Evolutionary conservation across 225 moss, liverwort and hornwort genomes (phyloP).

Genomic region (Straminergon stramineum): DNA sequence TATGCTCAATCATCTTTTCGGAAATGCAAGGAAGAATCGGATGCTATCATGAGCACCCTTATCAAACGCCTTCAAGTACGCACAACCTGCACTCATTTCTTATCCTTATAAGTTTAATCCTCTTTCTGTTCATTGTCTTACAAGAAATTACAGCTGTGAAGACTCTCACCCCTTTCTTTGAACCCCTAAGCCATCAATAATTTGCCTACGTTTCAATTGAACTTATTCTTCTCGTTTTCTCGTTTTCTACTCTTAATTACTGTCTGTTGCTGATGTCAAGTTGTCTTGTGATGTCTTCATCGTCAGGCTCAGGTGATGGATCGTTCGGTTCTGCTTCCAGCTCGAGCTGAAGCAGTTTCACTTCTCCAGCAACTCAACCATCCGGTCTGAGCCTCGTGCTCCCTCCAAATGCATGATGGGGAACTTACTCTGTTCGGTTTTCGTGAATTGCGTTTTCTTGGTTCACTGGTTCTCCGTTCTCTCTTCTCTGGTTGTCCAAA

Average conservation of each 20-base stretch:
- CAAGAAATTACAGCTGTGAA: neutral
- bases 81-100: neutral
- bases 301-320: conserved; percentile 73
- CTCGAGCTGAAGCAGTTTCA: conserved; percentile 69
- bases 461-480: neutral
- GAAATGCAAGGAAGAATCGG: conserved; percentile 77
- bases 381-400: conserved; percentile 43
- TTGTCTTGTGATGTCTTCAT: neutral
- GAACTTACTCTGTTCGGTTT: neutral
- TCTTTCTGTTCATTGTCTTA: neutral
- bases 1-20: conserved; percentile 77
- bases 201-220: neutral
- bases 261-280: neutral
- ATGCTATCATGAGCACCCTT: conserved; percentile 54
- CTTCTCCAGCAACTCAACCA: conserved; percentile 66
- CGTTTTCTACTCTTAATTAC: neutral
- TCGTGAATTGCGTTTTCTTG: neutral
- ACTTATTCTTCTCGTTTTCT: neutral
- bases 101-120: neutral
- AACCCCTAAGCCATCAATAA: neutral
- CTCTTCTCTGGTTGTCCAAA: neutral
- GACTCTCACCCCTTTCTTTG: neutral
- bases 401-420: conserved; percentile 1
- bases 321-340: conserved; percentile 30
- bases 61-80: conserved; percentile 60